phyloP scores from a whole-genome alignment of 345 rosid genomes.

The Corchorus olitorius region DNA sequence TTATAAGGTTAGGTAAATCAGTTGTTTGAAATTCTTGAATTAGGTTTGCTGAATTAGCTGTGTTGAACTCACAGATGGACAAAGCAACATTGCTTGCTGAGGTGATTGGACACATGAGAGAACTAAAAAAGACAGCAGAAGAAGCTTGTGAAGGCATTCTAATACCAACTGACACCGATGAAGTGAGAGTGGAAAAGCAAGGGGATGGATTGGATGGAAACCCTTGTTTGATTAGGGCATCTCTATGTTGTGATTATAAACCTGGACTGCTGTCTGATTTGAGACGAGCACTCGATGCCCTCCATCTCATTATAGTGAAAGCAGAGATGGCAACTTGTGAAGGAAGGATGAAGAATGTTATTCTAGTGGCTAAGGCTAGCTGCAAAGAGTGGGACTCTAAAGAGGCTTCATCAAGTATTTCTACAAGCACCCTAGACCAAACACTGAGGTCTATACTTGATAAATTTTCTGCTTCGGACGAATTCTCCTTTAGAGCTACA shows the following conservation, averaged over 20 bases:
- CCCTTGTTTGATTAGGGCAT: conserved; percentile 35
- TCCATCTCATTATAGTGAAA: conserved; percentile 34
- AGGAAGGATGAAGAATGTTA: conserved; percentile 38
- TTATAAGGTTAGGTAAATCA: neutral
- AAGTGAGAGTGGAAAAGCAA: conserved; percentile 42
- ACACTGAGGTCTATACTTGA: conserved; percentile 42
- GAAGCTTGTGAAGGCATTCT: conserved; percentile 42
- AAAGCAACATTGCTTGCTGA: conserved; percentile 54
- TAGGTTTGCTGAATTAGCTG: neutral
- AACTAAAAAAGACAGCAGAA: conserved; percentile 36
- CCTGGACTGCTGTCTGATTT: conserved; percentile 45
- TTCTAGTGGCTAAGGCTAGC: conserved; percentile 29
- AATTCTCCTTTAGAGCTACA: conserved; percentile 34
- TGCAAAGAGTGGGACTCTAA: conserved; percentile 22
- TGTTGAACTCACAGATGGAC: conserved; percentile 43
- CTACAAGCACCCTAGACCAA: conserved; percentile 34
- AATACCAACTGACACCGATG: conserved; percentile 49
- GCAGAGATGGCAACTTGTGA: conserved; percentile 51
- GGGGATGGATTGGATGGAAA: conserved; percentile 29
- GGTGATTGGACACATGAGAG: conserved; percentile 39
- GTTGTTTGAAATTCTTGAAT: neutral
- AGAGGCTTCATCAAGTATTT: conserved; percentile 22
- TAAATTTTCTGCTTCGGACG: conserved; percentile 36
- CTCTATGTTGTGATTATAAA: conserved; percentile 48
- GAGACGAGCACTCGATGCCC: conserved; percentile 38